phyloP scores from a whole-genome alignment of 2,329 filamentous ascomycete genomes.

The Coniochaeta pulveracea region DNA sequence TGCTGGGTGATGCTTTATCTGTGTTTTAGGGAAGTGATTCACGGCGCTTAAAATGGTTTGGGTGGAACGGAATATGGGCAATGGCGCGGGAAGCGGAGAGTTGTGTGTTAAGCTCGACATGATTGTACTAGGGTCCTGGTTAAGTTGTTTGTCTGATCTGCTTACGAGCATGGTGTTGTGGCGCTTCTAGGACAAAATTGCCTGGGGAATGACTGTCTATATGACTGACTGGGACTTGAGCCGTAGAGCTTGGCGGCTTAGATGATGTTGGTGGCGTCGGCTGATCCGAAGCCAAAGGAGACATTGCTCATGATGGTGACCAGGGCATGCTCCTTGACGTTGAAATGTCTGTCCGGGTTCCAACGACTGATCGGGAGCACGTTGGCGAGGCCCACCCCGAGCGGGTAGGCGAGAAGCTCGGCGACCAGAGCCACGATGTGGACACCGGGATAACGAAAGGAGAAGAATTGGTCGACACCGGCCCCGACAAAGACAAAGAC shows the following conservation, averaged over 20 bases:
- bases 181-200: too few relatives aligned
- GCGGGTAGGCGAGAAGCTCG: conserved; percentile 29
- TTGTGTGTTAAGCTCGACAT: too few relatives aligned
- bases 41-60: too few relatives aligned
- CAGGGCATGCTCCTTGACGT: conserved; percentile 33
- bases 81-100: too few relatives aligned
- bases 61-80: too few relatives aligned
- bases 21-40: too few relatives aligned
- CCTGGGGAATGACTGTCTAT: too few relatives aligned
- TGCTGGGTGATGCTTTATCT: too few relatives aligned
- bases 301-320: conserved; percentile 37
- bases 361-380: conserved; percentile 23
- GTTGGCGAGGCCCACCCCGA: conserved; percentile 26
- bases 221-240: too few relatives aligned
- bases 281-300: conserved; percentile 31
- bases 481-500: conserved; percentile 32
- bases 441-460: conserved; percentile 31
- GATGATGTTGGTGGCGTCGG: conserved; percentile 32
- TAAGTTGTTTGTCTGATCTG: too few relatives aligned
- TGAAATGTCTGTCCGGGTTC: conserved; percentile 30
- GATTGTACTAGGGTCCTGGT: too few relatives aligned
- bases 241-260: conserved; percentile 29
- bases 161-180: too few relatives aligned
- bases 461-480: conserved; percentile 34
- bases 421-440: conserved; percentile 32